Base-by-base conservation (phyloP, 805 yeast species). In the Barnettozyma pratensis region DNA sequence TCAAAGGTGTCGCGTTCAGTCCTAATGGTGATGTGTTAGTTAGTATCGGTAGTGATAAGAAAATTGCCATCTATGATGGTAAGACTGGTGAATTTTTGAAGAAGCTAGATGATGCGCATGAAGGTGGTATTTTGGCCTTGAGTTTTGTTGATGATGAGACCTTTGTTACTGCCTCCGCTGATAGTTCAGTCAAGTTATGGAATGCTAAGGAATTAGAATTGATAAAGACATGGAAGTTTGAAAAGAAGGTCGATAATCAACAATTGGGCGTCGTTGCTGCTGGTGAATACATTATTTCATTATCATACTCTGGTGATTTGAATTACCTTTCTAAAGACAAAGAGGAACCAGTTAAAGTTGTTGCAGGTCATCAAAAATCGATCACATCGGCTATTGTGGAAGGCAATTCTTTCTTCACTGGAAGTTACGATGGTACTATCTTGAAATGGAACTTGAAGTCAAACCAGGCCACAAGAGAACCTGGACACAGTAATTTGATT, bases 151-250 rank as follows among this genome's bases (percentile, higher is more conserved):
- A 71, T 29, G 80, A 76, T 54, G 72, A 80, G 3, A 64, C 65
- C 42, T 87, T 91, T 61, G 86, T 83, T 26, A 87, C 97, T 4
- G 79, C 87, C 9, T 83, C 96, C 12, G 94, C 97, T 1, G 98
- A 94, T 67, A 77, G 80, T 34, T 68, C 85, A 5, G 72, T 91
- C 39, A 86, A 87, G 60, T 59, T 79, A 14, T 87, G 92, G 83
- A 73, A 72, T 51, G 72, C 73, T 26, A 75, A 71, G 30, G 53
- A 62, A 25, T 76, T 76, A 30, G 68, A 73, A 48, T 55, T 71
- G 10, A 41, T 73, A 6, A 68, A 76, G 42, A 72, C 76, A 4
- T 87, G 89, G 83, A 60, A 59, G 5, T 64, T 79, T 27, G 73
- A 72, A 7, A 66, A 66, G 37, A 59, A 70, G 6, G 65, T 87